Percentiles rank a stretch among this genome's conserved stretches.
Evolutionary conservation across 2,329 filamentous ascomycete genomes (phyloP).

Genomic region (Aureobasidium mangrovei): DNA sequence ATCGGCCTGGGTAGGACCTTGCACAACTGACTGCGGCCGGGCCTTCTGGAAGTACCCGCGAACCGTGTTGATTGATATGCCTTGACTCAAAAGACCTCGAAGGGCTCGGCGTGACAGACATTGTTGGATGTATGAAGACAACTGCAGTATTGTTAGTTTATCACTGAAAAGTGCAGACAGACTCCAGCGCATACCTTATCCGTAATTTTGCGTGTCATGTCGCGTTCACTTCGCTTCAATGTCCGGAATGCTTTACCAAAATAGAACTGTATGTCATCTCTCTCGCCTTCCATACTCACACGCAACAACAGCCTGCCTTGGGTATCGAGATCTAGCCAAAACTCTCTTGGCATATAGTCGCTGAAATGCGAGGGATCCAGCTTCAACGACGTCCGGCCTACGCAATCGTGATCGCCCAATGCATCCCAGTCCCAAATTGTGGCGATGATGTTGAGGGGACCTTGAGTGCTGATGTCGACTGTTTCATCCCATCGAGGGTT

Average conservation of each 20-base stretch:
- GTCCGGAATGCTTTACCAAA: slow-evolving; percentile 96
- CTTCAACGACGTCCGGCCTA: slow-evolving; percentile 92
- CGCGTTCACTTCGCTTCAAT: slow-evolving; percentile 87
- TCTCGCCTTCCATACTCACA: slow-evolving; percentile 97
- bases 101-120: slow-evolving; percentile 79
- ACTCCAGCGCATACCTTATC: slow-evolving; percentile 64
- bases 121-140: slow-evolving; percentile 85
- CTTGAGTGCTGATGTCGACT: slow-evolving; percentile 87
- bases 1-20: slow-evolving; percentile 51
- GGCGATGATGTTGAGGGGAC: slow-evolving; percentile 86
- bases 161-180: slow-evolving; percentile 27
- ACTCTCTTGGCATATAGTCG: slow-evolving; percentile 90
- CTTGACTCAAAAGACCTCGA: slow-evolving; percentile 62
- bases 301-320: slow-evolving; percentile 82
- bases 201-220: slow-evolving; percentile 97
- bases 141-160: slow-evolving; percentile 32
- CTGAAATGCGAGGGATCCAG: slow-evolving; percentile 96
- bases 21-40: slow-evolving; percentile 39
- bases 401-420: slow-evolving; percentile 93
- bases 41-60: slow-evolving; percentile 56
- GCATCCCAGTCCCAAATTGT: slow-evolving; percentile 99
- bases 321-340: slow-evolving; percentile 95
- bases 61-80: slow-evolving; percentile 54
- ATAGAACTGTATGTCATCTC: slow-evolving; percentile 97
- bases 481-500: slow-evolving; percentile 97